Percentiles rank a stretch among this genome's conserved stretches.
Conservation (phyloP, 306 rosid species). For the Arachis hypogaea region DNA sequence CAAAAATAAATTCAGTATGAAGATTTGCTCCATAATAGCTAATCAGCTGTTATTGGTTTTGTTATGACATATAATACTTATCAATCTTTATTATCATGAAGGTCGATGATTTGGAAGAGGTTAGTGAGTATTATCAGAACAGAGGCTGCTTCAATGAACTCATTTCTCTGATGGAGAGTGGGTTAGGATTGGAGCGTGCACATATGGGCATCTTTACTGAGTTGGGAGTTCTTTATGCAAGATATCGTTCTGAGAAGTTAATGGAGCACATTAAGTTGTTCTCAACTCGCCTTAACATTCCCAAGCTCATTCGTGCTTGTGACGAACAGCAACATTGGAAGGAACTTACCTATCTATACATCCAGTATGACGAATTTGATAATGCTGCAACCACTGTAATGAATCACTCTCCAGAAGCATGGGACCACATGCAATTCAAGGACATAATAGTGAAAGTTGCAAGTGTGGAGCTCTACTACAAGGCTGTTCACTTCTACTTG, state of each 20-base stretch:
- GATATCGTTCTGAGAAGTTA: constrained; percentile 76
- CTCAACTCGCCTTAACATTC: constrained; percentile 78
- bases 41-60: constrained; percentile 11
- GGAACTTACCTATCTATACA: constrained; percentile 75
- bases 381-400: constrained; percentile 86
- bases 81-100: constrained; percentile 27
- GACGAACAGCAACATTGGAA: constrained; percentile 89
- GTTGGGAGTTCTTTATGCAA: constrained; percentile 87
- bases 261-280: constrained; percentile 85
- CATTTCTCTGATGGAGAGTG: constrained; percentile 91
- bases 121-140: constrained; percentile 86
- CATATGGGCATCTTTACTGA: constrained; percentile 94
- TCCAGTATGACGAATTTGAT: constrained; percentile 82
- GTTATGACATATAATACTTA: constrained; percentile 6
- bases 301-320: constrained; percentile 84
- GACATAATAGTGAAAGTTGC: constrained; percentile 78
- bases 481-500: constrained; percentile 89
- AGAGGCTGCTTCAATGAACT: constrained; percentile 84
- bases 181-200: constrained; percentile 79
- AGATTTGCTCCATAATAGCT: too few relatives aligned
- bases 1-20: not conserved
- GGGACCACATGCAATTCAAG: constrained; percentile 96
- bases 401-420: constrained; percentile 92
- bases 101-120: constrained; percentile 93
- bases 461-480: constrained; percentile 76